Evolutionary conservation across 257 asterid species (phyloP).

Genomic region (Leptodermis oblonga): DNA sequence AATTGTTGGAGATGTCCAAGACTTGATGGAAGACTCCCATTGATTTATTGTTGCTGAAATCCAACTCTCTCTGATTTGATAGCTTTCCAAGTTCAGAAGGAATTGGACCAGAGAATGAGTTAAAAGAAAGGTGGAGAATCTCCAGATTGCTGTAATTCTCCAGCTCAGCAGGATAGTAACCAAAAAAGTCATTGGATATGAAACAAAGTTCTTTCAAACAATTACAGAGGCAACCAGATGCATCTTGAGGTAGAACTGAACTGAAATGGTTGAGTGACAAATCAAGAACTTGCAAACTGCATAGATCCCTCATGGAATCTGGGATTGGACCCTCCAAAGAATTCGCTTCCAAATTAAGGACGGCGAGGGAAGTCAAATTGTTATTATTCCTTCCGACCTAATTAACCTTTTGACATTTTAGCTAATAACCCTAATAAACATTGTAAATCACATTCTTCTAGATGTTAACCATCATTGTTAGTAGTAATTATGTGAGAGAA

Average conservation of each 20-base stretch:
- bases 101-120: conserved; percentile 17
- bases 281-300: conserved; percentile 15
- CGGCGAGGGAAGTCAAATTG: conserved; percentile 10
- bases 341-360: conserved; percentile 9
- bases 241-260: background rate
- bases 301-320: conserved; percentile 5
- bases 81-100: conserved; percentile 16
- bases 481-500: too few species aligned
- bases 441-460: too few species aligned
- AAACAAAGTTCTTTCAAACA: conserved; percentile 12
- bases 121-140: conserved; percentile 10
- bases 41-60: conserved; percentile 17
- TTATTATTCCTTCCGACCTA: too few species aligned
- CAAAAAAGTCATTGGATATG: background rate
- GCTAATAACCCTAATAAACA: too few species aligned
- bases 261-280: conserved; percentile 14
- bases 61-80: conserved; percentile 17
- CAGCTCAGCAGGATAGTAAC: background rate
- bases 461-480: too few species aligned
- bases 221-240: conserved; percentile 14
- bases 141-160: conserved; percentile 8
- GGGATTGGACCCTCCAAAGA: conserved; percentile 6
- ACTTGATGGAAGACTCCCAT: conserved; percentile 12
- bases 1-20: conserved; percentile 18
- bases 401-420: too few species aligned